A percentile compares a stretch with the other conserved stretches of the same genome.
These are phyloP conservation scores for Xylaria acuta DNA, from an alignment of 495 filamentous ascomycete species.

Conservation along the genomic window DNA sequence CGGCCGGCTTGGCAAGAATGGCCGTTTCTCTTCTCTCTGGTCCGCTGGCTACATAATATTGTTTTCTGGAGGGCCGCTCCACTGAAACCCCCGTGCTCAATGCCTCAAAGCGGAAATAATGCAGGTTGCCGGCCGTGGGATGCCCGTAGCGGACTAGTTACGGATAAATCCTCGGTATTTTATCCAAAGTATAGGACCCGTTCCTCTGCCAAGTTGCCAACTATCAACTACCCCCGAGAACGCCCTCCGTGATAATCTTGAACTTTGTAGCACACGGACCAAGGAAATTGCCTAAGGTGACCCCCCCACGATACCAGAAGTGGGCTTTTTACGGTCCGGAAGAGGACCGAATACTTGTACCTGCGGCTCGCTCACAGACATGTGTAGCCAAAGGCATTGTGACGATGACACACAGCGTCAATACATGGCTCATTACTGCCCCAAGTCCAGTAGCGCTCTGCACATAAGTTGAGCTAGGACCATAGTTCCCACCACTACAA, in stretches of 20 bases:
- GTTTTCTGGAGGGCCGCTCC: neutral
- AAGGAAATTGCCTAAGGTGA: neutral
- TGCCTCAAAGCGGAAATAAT: slow-evolving; percentile 25
- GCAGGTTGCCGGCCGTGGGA: neutral
- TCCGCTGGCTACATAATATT: neutral
- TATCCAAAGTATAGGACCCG: slow-evolving; percentile 19
- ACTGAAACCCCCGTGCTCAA: slow-evolving; percentile 13
- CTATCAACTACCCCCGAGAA: neutral
- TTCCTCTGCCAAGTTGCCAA: neutral
- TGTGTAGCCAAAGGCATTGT: neutral
- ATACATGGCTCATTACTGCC: no score
- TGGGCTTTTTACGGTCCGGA: slow-evolving; percentile 2
- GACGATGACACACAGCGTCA: neutral
- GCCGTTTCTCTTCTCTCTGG: neutral
- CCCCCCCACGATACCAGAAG: neutral
- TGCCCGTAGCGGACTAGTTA: slow-evolving; percentile 18
- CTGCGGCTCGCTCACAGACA: slow-evolving; percentile 9
- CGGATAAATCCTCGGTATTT: slow-evolving; percentile 23
- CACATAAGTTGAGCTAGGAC: neutral
- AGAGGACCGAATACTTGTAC: slow-evolving; percentile 19
- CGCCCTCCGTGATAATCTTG: neutral
- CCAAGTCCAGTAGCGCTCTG: neutral
- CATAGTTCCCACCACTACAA: neutral
- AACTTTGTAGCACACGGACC: neutral
- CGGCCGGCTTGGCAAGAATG: slow-evolving; percentile 17